Percentiles rank a stretch among this genome's conserved stretches.
Conservation (phyloP, 208 protist genomes). For the Novymonas esmeraldas region DNA sequence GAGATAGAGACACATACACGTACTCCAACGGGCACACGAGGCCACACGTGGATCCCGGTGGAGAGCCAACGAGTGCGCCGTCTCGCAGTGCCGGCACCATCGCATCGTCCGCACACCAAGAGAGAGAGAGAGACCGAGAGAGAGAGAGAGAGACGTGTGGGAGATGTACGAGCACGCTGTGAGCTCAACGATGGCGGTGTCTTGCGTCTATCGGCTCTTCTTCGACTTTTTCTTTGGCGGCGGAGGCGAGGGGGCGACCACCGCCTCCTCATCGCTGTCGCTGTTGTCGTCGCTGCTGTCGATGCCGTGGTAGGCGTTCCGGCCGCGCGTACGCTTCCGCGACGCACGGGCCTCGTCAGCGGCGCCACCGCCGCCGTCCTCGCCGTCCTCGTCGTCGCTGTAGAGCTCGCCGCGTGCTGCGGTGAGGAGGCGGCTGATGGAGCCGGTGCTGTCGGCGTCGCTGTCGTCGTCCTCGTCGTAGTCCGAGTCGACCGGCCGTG, state of each 20-base stretch:
- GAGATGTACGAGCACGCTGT: too few species aligned
- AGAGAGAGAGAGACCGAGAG: not conserved
- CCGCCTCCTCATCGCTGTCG: slow-evolving; percentile 16
- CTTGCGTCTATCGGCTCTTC: not conserved
- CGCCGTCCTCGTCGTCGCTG: slow-evolving; percentile 37
- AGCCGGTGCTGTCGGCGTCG: slow-evolving; percentile 29
- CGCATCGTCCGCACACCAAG: too few species aligned
- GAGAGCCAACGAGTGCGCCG: too few species aligned
- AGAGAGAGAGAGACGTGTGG: too few species aligned
- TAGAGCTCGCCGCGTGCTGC: slow-evolving; percentile 29
- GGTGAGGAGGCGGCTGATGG: slow-evolving; percentile 27
- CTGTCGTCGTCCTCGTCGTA: slow-evolving; percentile 32
- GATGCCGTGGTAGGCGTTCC: slow-evolving; percentile 27
- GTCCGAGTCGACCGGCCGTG: slow-evolving; percentile 14
- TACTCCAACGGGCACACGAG: too few species aligned
- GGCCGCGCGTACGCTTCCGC: slow-evolving; percentile 17
- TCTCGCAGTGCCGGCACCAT: too few species aligned
- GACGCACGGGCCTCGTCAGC: not conserved
- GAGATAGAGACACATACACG: not conserved
- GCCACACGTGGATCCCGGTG: too few species aligned
- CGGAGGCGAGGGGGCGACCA: not conserved
- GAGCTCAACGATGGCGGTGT: too few species aligned
- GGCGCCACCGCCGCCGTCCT: slow-evolving; percentile 13
- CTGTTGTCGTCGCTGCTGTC: slow-evolving; percentile 36
- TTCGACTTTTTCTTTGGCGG: slow-evolving; percentile 13